Evolutionary conservation across 2,329 filamentous ascomycete genomes (phyloP).

Genomic region (Mycosphaerelloides madeirae): DNA sequence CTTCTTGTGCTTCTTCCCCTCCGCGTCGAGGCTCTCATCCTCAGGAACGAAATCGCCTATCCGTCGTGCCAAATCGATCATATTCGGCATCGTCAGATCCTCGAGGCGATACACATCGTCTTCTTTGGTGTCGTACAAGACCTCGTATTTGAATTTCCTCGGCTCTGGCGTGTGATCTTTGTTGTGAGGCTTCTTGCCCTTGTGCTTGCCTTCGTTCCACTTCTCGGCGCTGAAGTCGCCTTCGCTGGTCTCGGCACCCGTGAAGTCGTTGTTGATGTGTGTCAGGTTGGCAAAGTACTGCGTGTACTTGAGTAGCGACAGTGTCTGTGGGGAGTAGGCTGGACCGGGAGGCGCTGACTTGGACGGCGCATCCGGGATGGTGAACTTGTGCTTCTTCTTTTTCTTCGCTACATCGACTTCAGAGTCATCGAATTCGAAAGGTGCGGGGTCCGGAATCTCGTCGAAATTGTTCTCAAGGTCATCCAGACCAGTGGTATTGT

Average conservation of each 20-base stretch:
- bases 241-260: constrained; percentile 12
- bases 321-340: constrained; percentile 78
- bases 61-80: constrained; percentile 70
- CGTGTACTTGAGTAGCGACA: constrained; percentile 74
- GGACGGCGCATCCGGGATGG: constrained; percentile 64
- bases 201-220: constrained; percentile 63
- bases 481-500: constrained; percentile 80
- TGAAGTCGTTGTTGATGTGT: constrained; percentile 70
- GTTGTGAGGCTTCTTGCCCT: constrained; percentile 51
- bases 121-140: constrained; percentile 80
- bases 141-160: constrained; percentile 64
- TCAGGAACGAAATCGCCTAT: constrained; percentile 57
- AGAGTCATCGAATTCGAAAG: constrained; percentile 16
- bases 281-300: constrained; percentile 97
- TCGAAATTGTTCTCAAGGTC: constrained; percentile 1
- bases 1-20: constrained; percentile 27
- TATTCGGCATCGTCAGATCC: constrained; percentile 80
- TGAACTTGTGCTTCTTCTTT: constrained; percentile 50
- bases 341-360: constrained; percentile 73
- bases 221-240: constrained; percentile 35
- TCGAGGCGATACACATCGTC: constrained; percentile 70
- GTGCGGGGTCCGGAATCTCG: constrained; percentile 15
- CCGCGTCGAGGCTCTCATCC: constrained; percentile 21
- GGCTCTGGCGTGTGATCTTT: constrained; percentile 53
- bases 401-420: constrained; percentile 41